Conservation (phyloP, 169 alveolate species). For the Plasmodium gallinaceum region DNA sequence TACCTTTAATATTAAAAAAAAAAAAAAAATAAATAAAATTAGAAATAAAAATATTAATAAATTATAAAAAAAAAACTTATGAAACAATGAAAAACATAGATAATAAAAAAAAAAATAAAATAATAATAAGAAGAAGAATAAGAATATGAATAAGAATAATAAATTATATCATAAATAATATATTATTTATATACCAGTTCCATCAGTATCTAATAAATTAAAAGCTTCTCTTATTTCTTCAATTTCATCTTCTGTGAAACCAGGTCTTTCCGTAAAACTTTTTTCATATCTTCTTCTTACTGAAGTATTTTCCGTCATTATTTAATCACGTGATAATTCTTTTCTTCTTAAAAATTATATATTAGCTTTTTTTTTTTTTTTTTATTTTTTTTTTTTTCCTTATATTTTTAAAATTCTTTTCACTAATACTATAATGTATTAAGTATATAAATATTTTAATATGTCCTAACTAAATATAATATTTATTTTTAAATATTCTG, state of each 20-base stretch:
- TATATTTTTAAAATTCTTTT: not conserved
- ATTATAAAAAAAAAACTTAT: too few species aligned
- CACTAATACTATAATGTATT: too few species aligned
- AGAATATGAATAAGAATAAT: too few species aligned
- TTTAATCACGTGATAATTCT: not conserved
- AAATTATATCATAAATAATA: not conserved
- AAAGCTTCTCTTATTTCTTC: constrained; percentile 99
- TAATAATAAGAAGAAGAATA: not conserved
- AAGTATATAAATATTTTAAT: too few species aligned
- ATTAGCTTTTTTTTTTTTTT: not conserved
- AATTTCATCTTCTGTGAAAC: constrained; percentile 97
- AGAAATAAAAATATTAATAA: not conserved
- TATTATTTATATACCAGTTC: constrained; percentile 88
- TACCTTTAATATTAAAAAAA: constrained; percentile 82
- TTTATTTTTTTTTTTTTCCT: not conserved
- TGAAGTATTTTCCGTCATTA: constrained; percentile 73
- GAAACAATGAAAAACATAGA: not conserved
- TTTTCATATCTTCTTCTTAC: constrained; percentile 70
- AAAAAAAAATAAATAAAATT: constrained; percentile 5
- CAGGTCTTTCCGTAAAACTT: constrained; percentile 70
- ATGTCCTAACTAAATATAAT: too few species aligned
- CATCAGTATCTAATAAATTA: constrained; percentile 98
- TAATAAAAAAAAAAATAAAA: not conserved
- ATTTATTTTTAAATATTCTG: too few species aligned
- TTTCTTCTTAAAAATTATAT: not conserved